A percentile compares a stretch with the other conserved stretches of the same genome.
Evolutionary conservation across 2,329 filamentous ascomycete species (phyloP).

Genomic region (Tetracladium maxilliforme): DNA sequence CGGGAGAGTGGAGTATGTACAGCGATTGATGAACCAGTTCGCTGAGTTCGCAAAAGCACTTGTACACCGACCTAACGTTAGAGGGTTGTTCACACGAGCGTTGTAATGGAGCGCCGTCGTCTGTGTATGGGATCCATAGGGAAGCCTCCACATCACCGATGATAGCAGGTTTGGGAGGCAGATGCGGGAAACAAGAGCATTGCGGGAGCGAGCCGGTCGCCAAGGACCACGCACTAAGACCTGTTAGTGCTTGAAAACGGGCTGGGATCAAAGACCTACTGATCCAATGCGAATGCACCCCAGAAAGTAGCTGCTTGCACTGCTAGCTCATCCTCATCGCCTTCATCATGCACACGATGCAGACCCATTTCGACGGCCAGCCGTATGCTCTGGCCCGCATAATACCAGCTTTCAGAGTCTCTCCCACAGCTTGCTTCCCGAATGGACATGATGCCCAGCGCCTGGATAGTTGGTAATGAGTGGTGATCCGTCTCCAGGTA

Average conservation of each 20-base stretch:
- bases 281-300: slow-evolving; percentile 47
- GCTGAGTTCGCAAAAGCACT: slow-evolving; percentile 56
- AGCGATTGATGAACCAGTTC: slow-evolving; percentile 53
- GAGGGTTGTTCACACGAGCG: slow-evolving; percentile 47
- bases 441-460: slow-evolving; percentile 62
- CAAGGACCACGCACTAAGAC: slow-evolving; percentile 46
- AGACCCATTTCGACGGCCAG: slow-evolving; percentile 58
- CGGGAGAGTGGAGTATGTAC: slow-evolving; percentile 53
- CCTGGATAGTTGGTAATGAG: slow-evolving; percentile 56
- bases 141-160: slow-evolving; percentile 46
- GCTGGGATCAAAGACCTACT: slow-evolving; percentile 28
- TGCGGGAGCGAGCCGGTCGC: slow-evolving; percentile 47
- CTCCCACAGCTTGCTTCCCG: slow-evolving; percentile 59
- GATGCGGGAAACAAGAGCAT: slow-evolving; percentile 37
- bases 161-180: slow-evolving; percentile 44
- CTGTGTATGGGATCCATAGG: slow-evolving; percentile 23
- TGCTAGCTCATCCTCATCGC: too few species aligned
- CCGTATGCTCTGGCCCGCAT: slow-evolving; percentile 33
- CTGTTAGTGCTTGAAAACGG: slow-evolving; percentile 1
- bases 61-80: slow-evolving; percentile 53
- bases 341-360: too few species aligned
- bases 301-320: slow-evolving; percentile 34
- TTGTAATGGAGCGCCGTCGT: slow-evolving; percentile 30
- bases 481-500: slow-evolving; percentile 49
- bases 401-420: slow-evolving; percentile 58